Percentiles rank a stretch among this genome's conserved stretches.
Conservation (phyloP, 495 filamentous ascomycete genomes). For the Pseudomonodictys pantanalensis region DNA sequence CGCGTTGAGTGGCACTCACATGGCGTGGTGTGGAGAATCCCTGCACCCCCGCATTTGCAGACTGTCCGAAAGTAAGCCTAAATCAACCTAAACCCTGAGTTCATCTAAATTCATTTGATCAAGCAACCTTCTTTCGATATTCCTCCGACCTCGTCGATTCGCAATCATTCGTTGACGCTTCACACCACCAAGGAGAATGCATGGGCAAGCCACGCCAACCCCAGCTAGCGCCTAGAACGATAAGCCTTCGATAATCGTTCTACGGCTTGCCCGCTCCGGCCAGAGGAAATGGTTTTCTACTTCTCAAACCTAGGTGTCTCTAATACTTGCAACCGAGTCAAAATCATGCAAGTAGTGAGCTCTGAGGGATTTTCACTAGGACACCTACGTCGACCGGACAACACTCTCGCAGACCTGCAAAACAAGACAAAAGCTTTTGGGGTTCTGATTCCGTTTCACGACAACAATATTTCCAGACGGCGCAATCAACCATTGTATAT, state of each 20-base stretch:
- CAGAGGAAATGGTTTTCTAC: too few species aligned
- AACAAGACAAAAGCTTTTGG: too few species aligned
- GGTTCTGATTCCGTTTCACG: not conserved
- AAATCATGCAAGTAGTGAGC: too few species aligned
- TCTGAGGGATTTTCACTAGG: too few species aligned
- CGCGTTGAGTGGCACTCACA: not conserved
- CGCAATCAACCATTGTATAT: not conserved
- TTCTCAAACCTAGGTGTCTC: too few species aligned
- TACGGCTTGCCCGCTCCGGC: too few species aligned
- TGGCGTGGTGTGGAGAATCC: constrained; percentile 15
- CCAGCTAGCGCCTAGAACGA: too few species aligned
- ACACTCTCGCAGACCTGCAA: too few species aligned
- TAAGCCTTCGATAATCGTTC: too few species aligned
- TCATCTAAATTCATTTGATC: constrained; percentile 1
- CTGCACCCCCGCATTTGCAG: not conserved
- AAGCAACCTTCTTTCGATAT: not conserved
- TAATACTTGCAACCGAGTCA: too few species aligned
- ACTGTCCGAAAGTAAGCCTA: constrained; percentile 10
- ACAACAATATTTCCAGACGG: not conserved
- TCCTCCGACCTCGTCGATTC: not conserved
- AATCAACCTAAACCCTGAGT: constrained; percentile 5
- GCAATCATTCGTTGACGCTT: not conserved
- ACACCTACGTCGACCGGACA: too few species aligned
- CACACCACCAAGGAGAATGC: not conserved
- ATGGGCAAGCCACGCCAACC: too few species aligned